These are phyloP conservation scores for Phytopythium montanum DNA, from an alignment of 352 stramenopile species.

Conservation along the genomic window DNA sequence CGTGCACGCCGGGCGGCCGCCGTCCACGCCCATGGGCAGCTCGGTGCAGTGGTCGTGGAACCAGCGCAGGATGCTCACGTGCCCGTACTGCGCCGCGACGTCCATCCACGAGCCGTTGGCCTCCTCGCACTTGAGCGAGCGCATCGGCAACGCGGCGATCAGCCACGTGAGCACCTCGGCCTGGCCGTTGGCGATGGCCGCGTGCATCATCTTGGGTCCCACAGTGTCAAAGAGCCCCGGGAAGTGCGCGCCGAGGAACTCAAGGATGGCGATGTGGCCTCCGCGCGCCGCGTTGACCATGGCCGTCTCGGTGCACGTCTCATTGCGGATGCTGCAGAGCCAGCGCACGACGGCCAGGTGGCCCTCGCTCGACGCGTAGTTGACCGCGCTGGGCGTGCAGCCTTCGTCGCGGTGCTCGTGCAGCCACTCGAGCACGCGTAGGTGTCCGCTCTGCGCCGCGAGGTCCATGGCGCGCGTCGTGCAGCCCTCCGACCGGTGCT, in stretches of 20 bases:
- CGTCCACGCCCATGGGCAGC: slow-evolving; percentile 56
- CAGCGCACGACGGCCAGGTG: slow-evolving; percentile 58
- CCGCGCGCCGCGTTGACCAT: slow-evolving; percentile 59
- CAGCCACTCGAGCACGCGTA: slow-evolving; percentile 67
- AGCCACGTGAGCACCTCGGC: slow-evolving; percentile 55
- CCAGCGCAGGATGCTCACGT: slow-evolving; percentile 61
- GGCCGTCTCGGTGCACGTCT: slow-evolving; percentile 45
- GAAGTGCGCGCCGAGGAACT: slow-evolving; percentile 44
- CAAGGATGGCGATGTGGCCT: slow-evolving; percentile 54
- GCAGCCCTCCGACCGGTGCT: slow-evolving; percentile 36
- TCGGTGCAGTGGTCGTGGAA: slow-evolving; percentile 56
- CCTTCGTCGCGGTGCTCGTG: slow-evolving; percentile 59
- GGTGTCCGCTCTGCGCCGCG: slow-evolving; percentile 52
- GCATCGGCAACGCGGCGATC: slow-evolving; percentile 50
- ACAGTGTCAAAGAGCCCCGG: slow-evolving; percentile 42
- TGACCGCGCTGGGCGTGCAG: slow-evolving; percentile 62
- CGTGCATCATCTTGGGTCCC: slow-evolving; percentile 62
- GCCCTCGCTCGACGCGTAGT: slow-evolving; percentile 48
- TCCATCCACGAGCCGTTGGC: slow-evolving; percentile 65
- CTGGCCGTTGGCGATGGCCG: slow-evolving; percentile 56
- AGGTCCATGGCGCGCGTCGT: slow-evolving; percentile 64
- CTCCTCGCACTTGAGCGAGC: slow-evolving; percentile 65
- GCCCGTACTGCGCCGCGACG: slow-evolving; percentile 61
- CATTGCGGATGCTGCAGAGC: slow-evolving; percentile 42
- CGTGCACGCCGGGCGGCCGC: slow-evolving; percentile 41